Evolutionary conservation across 2,329 filamentous ascomycete species (phyloP).

Genomic region (Diaporthe amygdali): DNA sequence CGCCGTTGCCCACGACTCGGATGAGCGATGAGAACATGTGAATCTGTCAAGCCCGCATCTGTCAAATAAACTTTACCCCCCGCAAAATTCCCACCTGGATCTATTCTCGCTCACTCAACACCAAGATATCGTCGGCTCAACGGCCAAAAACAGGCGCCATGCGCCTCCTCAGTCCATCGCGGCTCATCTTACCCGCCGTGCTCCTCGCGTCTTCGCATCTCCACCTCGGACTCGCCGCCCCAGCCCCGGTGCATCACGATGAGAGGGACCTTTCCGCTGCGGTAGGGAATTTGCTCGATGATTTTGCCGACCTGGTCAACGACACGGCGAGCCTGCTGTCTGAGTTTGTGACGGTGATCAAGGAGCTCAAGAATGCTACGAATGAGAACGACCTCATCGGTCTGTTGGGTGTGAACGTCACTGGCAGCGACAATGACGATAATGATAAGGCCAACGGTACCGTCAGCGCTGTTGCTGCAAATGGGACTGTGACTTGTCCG

Average conservation of each 20-base stretch:
- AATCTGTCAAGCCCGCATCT: not conserved
- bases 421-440: not conserved
- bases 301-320: slow-evolving; percentile 4
- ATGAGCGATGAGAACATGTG: not conserved
- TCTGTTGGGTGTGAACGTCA: slow-evolving; percentile 16
- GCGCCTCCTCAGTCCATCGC: not conserved
- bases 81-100: not conserved
- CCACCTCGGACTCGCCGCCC: not conserved
- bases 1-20: not conserved
- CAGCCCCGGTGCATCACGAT: not conserved
- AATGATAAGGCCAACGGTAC: not conserved
- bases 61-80: not conserved
- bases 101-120: not conserved
- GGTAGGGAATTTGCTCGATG: not conserved
- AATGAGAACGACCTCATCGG: slow-evolving; percentile 20
- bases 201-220: not conserved
- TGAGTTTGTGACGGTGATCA: slow-evolving; percentile 9
- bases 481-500: slow-evolving; percentile 16
- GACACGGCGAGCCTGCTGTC: slow-evolving; percentile 11
- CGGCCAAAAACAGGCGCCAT: slow-evolving; percentile 2
- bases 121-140: not conserved
- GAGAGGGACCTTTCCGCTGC: slow-evolving; percentile 8
- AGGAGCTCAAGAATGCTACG: slow-evolving; percentile 15
- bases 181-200: not conserved
- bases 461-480: not conserved